Evolutionary conservation across 768 basidiomycete genomes (phyloP).

Genomic region (Amanita rimosa): DNA sequence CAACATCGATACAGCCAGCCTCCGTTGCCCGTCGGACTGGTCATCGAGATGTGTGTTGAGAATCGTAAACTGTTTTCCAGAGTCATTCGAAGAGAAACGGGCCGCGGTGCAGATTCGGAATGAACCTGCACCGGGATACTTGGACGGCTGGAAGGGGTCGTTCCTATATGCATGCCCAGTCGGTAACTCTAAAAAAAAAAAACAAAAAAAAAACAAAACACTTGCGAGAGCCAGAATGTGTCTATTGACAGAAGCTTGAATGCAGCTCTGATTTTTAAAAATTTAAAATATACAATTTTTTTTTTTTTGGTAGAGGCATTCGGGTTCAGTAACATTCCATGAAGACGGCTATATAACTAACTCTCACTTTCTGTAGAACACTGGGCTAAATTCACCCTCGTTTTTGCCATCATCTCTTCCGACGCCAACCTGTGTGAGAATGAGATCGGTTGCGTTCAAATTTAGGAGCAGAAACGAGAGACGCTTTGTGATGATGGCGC

Average conservation of each 20-base stretch:
- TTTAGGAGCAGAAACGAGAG: neutral
- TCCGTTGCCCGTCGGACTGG: constrained; percentile 38
- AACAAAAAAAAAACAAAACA: constrained; percentile 10
- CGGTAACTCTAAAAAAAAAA: neutral
- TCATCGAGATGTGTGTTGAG: constrained; percentile 49
- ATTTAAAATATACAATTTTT: no score
- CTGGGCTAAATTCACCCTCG: constrained; percentile 50
- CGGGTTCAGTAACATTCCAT: neutral
- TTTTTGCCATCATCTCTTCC: constrained; percentile 48
- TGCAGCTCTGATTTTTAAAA: constrained; percentile 14
- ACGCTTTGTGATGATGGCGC: constrained; percentile 6
- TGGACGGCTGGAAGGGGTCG: constrained; percentile 37
- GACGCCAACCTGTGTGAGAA: constrained; percentile 37
- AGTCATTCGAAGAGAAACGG: constrained; percentile 19
- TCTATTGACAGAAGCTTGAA: constrained; percentile 29
- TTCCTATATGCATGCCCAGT: constrained; percentile 16
- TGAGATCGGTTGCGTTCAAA: neutral
- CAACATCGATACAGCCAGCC: constrained; percentile 39
- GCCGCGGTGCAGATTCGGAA: constrained; percentile 37
- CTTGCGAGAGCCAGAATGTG: constrained; percentile 48
- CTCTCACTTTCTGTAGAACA: constrained; percentile 42
- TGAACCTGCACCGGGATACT: constrained; percentile 39
- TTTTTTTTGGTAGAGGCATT: neutral
- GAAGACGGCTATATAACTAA: neutral
- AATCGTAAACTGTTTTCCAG: constrained; percentile 22